These are phyloP conservation scores for Neospermospora avenae DNA, from an alignment of 2,329 filamentous ascomycete species.

Conservation along the genomic window DNA sequence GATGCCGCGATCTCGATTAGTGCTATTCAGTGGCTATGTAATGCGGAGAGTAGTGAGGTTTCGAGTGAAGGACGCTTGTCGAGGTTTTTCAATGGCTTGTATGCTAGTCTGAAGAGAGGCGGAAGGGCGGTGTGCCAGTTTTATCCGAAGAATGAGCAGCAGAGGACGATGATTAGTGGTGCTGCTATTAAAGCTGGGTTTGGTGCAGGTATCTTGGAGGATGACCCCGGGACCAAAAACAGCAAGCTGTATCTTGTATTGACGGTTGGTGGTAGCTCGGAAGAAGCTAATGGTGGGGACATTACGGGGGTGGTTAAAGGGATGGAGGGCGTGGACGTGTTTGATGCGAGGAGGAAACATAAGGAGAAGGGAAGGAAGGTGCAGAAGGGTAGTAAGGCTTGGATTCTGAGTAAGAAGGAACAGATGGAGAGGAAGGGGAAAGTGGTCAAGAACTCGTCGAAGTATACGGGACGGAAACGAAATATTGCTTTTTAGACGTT, in stretches of 20 bases:
- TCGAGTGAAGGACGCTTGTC: conserved; percentile 72
- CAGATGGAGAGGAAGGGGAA: conserved; percentile 95
- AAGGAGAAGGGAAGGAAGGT: conserved; percentile 47
- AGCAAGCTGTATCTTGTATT: conserved; percentile 94
- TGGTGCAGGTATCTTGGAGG: conserved; percentile 89
- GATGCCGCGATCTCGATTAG: conserved; percentile 94
- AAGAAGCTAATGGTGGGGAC: conserved; percentile 59
- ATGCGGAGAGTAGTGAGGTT: conserved; percentile 85
- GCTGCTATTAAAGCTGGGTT: conserved; percentile 94
- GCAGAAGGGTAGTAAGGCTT: conserved; percentile 80
- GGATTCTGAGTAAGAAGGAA: conserved; percentile 84
- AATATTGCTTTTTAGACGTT: conserved; percentile 65
- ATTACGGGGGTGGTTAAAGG: conserved; percentile 88
- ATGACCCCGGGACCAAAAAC: conserved; percentile 95
- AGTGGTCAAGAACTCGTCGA: conserved; percentile 86
- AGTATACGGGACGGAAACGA: conserved; percentile 90
- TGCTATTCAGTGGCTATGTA: conserved; percentile 98
- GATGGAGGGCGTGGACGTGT: conserved; percentile 82
- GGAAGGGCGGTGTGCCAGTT: conserved; percentile 95
- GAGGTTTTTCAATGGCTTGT: conserved; percentile 90
- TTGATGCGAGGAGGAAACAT: conserved; percentile 61
- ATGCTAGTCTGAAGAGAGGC: conserved; percentile 77
- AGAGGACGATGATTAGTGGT: conserved; percentile 86
- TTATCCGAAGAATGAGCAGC: conserved; percentile 92
- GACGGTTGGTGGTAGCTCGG: conserved; percentile 68